Conservation (phyloP, 2,329 filamentous ascomycete species). For the Pseudocercospora pini-densiflorae region DNA sequence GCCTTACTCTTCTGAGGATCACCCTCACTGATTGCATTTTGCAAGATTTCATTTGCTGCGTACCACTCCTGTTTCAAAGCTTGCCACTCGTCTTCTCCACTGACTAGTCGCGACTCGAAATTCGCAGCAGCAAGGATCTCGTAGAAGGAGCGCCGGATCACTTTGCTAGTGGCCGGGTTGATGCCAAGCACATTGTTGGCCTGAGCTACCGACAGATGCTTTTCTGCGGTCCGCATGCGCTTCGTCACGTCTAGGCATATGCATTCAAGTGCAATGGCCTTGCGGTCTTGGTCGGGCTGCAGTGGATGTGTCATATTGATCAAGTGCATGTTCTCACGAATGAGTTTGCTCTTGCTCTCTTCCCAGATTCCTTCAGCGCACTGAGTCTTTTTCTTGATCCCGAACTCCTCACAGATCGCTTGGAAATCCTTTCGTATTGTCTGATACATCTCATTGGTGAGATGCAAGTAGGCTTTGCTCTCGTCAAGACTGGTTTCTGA, state of each 20-base stretch:
- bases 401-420: conserved; percentile 68
- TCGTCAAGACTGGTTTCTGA: conserved; percentile 84
- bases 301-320: conserved; percentile 62
- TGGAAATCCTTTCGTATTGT: conserved; percentile 70
- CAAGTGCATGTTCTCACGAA: conserved; percentile 68
- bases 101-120: conserved; percentile 74
- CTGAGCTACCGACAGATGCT: conserved; percentile 72
- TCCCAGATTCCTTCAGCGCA: conserved; percentile 77
- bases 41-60: conserved; percentile 24
- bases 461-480: conserved; percentile 69
- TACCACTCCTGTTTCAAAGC: conserved; percentile 73
- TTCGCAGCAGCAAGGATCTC: conserved; percentile 66
- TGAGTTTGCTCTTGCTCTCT: conserved; percentile 67
- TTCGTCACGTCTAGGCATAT: conserved; percentile 84
- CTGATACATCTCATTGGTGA: conserved; percentile 68
- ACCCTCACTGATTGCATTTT: conserved; percentile 27
- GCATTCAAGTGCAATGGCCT: conserved; percentile 73
- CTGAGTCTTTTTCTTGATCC: conserved; percentile 75
- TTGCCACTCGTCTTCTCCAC: conserved; percentile 72
- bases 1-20: conserved; percentile 62
- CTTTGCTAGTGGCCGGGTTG: conserved; percentile 69
- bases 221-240: conserved; percentile 68
- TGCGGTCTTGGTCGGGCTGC: conserved; percentile 63
- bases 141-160: conserved; percentile 69
- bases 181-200: conserved; percentile 74